phyloP scores from a whole-genome alignment of 2,329 filamentous ascomycete species.

The Ophiostoma sp. region DNA sequence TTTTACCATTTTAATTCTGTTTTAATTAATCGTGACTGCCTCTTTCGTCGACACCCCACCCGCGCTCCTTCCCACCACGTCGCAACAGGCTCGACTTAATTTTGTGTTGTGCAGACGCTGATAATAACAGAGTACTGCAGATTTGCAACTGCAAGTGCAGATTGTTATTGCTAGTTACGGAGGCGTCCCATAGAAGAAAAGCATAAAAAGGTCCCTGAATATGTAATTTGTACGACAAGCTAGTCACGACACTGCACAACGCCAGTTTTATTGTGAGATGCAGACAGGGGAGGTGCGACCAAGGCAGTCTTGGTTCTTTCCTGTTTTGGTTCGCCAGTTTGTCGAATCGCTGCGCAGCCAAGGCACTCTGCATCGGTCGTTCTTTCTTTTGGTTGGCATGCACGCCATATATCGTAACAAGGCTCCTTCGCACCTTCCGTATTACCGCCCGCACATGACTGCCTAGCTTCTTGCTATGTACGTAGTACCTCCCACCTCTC shows the following conservation, averaged over 20 bases:
- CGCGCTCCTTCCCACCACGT: background rate
- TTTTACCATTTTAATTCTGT: background rate
- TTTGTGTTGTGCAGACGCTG: background rate
- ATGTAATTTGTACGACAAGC: background rate
- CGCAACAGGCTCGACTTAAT: background rate
- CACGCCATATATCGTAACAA: background rate
- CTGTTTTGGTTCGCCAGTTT: constrained; percentile 2
- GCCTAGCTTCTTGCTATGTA: background rate
- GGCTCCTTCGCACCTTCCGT: background rate
- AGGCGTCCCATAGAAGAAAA: background rate
- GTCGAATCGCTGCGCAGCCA: background rate
- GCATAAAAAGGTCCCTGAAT: background rate
- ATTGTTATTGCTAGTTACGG: background rate
- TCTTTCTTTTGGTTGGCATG: background rate
- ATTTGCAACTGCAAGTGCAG: background rate
- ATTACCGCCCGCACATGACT: background rate
- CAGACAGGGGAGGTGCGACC: constrained; percentile 12
- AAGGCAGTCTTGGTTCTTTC: constrained; percentile 7
- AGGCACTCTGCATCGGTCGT: constrained; percentile 1
- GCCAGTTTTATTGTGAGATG: constrained; percentile 4
- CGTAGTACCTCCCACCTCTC: background rate
- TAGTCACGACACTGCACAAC: background rate
- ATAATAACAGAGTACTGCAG: no score
- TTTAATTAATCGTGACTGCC: background rate
- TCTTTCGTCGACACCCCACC: background rate